Base-by-base conservation (phyloP, 1,284 basidiomycete species). In the Boletus semigastroideus region DNA sequence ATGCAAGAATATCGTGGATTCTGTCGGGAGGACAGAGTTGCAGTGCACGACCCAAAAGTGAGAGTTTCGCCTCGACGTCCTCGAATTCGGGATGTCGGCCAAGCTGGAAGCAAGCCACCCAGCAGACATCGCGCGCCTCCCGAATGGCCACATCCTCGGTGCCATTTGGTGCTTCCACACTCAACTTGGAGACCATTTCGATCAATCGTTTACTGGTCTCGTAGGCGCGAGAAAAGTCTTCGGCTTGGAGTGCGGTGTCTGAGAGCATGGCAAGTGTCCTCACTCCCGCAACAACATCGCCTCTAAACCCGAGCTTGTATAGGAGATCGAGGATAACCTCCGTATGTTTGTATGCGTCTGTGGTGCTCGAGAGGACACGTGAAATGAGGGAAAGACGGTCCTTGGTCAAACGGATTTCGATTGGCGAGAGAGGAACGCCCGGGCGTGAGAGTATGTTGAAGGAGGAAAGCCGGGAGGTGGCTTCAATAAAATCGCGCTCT, bases 401-500 rank as follows among this genome's bases (percentile, higher is more conserved):
- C 58, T 89, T 87, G 27, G 90, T 90, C 36, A 95, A 78, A 10
- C 94, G 86, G 55, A 98, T 93, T 69, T 97, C 92, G 54, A 95
- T 83, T 0, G 94, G 94, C 5, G 92, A 83, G 48, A 97, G 85
- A 3, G 85, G 79, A 36, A 88, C 82, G 33, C 90, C 88, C 8
- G 83, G 82, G 19, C 82, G 79, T 13, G 90, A 87, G 62, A 78
- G 78, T 49, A 94, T 77, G 56, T 92, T 89, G 77, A 89, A 92
- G 22, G 92, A 88, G 38, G 84, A 85, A 46, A 98, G 81, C 31
- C 90, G 80, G 49, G 88, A 87, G 0, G 95, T 98, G 2, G 94
- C 94, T 74, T 97, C 93, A 56, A 98, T 96, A 69, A 97, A 97
- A 56, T 93, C 88, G 52, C 86, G 87, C 67, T 97, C 92, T 57